Percentiles rank a stretch among this genome's conserved stretches.
Conservation (phyloP, 2,329 filamentous ascomycete species). For the Botrytis aclada region DNA sequence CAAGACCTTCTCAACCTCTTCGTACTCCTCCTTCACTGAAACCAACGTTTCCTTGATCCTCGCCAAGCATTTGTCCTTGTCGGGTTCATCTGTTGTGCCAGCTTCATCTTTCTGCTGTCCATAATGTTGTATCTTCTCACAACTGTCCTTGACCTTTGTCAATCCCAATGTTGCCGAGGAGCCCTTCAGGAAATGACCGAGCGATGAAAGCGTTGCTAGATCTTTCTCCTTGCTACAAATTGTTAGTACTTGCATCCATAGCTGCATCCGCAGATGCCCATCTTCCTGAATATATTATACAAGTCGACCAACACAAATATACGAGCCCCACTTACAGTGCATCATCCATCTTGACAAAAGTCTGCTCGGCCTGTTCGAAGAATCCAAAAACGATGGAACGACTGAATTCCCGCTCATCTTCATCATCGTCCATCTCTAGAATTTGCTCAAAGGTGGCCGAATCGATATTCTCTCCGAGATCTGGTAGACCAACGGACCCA, state of each 20-base stretch:
- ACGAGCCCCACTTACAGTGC: conserved; percentile 64
- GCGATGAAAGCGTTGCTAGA: conserved; percentile 70
- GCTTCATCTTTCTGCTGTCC: conserved; percentile 79
- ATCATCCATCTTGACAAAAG: conserved; percentile 79
- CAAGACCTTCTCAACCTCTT: conserved; percentile 68
- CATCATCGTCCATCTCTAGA: conserved; percentile 95
- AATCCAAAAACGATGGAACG: conserved; percentile 85
- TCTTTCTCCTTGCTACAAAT: conserved; percentile 59
- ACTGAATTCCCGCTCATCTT: conserved; percentile 82
- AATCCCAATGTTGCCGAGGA: conserved; percentile 93
- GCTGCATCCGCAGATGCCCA: conserved; percentile 13
- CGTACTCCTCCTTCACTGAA: conserved; percentile 73
- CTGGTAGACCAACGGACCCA: conserved; percentile 39
- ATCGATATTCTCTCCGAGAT: conserved; percentile 77
- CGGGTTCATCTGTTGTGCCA: conserved; percentile 61
- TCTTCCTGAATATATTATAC: background rate
- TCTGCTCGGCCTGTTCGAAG: conserved; percentile 85
- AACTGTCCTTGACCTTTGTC: conserved; percentile 84
- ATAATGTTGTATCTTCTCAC: conserved; percentile 95
- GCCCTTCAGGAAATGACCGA: conserved; percentile 96
- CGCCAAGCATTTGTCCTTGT: conserved; percentile 65
- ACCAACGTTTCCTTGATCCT: conserved; percentile 68
- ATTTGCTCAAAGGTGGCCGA: conserved; percentile 84
- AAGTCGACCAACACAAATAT: conserved; percentile 25
- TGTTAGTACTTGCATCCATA: conserved; percentile 6